Base-by-base conservation (phyloP, 2,329 filamentous ascomycete genomes). In the Laburnicola sp. region DNA sequence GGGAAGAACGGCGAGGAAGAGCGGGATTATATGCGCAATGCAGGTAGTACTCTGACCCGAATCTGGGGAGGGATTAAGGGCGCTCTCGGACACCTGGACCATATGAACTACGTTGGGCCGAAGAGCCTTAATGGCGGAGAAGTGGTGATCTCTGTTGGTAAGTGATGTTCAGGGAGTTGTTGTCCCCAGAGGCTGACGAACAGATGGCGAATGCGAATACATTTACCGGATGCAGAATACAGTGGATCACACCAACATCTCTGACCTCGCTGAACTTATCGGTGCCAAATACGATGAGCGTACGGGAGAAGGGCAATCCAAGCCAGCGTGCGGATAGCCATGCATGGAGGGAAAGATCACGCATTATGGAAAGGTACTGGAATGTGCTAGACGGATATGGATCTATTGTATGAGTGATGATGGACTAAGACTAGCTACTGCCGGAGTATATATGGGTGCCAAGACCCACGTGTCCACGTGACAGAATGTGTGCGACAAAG, bases 181-280 rank as follows among this genome's bases (percentile, higher is more conserved):
- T 10, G 16, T 32, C 23, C 11, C 7, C n/a, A 10, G 16, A 32
- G 4, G 48, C n/a, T 45, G 34, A 41, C 56, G n/a, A 53, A 2
- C 35, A 63, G 63, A 62, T 44, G 60, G 60, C 1, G 38, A 51
- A 8, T 63, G 60, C 46, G 60, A 65, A 37, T 64, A 59, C 10
- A 61, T 64, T 5, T 57, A 63, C 35, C 56, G 63, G 9, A 65
- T 65, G 63, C 63, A 65, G 37, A 65, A 62, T 22, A 64, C 61
- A 1, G 62, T 64, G 2, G 63, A 65, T 35, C 63, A 65, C 30
- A 61, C 57, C 0, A 58, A 55, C 36, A 49, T 63, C 6, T 39
- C 53, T 1, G 58, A 64, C 9, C 6, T 65, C 35, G 53, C 51
- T 4, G 42, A 7, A 2, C 26, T 52, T 21, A 10, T 48, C 16